Evolutionary conservation across 495 filamentous ascomycete species (phyloP), one percentile per base, ranked within the genome.

Genomic region (Penicillium cinerascens): DNA sequence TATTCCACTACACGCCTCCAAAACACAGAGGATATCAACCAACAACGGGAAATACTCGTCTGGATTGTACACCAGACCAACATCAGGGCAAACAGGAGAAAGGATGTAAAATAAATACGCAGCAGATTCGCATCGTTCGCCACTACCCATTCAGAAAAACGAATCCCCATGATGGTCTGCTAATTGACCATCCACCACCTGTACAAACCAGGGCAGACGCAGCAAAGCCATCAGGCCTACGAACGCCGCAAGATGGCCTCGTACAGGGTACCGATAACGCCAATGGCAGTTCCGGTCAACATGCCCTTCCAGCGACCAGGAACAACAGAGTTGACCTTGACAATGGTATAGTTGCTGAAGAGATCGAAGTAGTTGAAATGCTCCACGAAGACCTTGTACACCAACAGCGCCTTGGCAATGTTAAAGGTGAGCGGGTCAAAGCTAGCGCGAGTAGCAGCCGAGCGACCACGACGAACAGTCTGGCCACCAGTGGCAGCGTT

Each of bases 371-470:
- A 86, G 17, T 77, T 81, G 52, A 84, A 81, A n/a, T 78, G 79
- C 51, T 85, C 80, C 18, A 78, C 81, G 59, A 92, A 96, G 8
- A 95, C 84, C 4, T 90, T 71, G 64, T 87, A 95, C 8, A 87
- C 82, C 38, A 89, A 63, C 51, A 96, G 54, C 0, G 85, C 91
- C 76, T 95, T 95, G 59, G 81, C 82, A 46, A 96, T 82, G 69
- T 91, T 93, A 68, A 92, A 98, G 49, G 84, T 86, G 53, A 97
- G 71, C 18, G 92, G 92, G 65, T 98, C 93, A 52, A 91, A 83
- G 10, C 71, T 78, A 25, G 85, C 78, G 38, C 80, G 49, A 6
- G 38, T 73, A n/a, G 65, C 52, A 16, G 49, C 44, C 7, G 59
- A 52, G 20, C 59, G 61, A 20, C 52, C 53, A 18, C 63, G 52